Conservation (phyloP, 352 stramenopile species). For the Globisporangium spinosum region DNA sequence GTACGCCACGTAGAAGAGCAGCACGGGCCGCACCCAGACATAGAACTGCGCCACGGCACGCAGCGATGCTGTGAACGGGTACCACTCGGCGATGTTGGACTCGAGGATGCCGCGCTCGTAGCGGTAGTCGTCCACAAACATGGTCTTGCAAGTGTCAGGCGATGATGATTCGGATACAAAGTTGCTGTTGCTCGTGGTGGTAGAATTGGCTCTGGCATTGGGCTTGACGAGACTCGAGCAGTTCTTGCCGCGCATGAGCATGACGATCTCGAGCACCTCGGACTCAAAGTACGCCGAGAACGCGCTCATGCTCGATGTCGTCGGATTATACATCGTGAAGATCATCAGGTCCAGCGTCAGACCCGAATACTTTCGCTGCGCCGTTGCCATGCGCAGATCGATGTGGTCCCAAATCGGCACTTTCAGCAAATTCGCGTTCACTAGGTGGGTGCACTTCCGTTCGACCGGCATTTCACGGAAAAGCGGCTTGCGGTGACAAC, state of each 20-base stretch:
- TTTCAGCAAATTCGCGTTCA: constrained; percentile 11
- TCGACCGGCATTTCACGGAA: constrained; percentile 19
- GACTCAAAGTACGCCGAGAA: constrained; percentile 18
- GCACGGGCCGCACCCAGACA: constrained; percentile 38
- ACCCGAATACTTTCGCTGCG: constrained; percentile 16
- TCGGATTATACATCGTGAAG: constrained; percentile 17
- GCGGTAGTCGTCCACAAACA: constrained; percentile 53
- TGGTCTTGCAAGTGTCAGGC: constrained; percentile 17
- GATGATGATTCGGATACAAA: background rate
- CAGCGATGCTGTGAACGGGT: constrained; percentile 25
- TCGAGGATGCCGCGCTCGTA: constrained; percentile 39
- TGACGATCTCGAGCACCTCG: constrained; percentile 27
- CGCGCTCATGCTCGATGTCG: constrained; percentile 3
- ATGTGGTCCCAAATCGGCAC: constrained; percentile 24
- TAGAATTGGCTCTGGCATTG: background rate
- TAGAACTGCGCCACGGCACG: constrained; percentile 37
- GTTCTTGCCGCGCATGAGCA: constrained; percentile 21
- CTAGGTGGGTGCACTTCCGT: constrained; percentile 11
- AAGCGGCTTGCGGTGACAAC: constrained; percentile 2
- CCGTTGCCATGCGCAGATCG: constrained; percentile 11
- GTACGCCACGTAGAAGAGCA: constrained; percentile 33
- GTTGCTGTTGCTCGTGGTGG: background rate
- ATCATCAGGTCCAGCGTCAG: constrained; percentile 19
- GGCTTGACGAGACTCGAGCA: background rate
- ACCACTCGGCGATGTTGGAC: constrained; percentile 36